Evolutionary conservation across 768 basidiomycete genomes (phyloP), one percentile per base, ranked within the genome.

Genomic region (Vararia minispora): DNA sequence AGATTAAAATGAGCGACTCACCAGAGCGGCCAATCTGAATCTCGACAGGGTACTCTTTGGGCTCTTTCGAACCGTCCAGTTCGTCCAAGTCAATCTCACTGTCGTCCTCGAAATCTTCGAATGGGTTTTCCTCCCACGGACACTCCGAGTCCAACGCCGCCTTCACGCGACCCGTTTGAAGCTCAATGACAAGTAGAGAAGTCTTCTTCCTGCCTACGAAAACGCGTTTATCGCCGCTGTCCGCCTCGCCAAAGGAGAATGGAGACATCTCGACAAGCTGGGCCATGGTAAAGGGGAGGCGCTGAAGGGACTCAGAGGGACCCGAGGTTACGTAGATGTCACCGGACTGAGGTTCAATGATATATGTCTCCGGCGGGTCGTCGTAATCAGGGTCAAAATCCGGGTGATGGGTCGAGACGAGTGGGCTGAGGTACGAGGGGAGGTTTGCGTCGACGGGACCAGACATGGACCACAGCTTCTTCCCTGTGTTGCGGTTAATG

Each of bases 201-300:
- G 90, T 92, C 57, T 91, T 83, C 60, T 95, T 95, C 55, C 75
- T 74, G 7, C 91, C 94, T 3, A 91, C 79, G 54, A 99, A 99
- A 14, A 86, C 68, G 26, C 84, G 72, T 8, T 63, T 64, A 34
- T 76, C 74, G n/a, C n/a, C n/a, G n/a, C n/a, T n/a, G n/a, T n/a
- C n/a, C 3, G 76, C 70, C 24, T 76, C 75, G 16, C 69, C 71
- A 12, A 94, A 92, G 14, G 80, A 86, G 33, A 92, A 79, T 0
- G 81, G 80, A 2, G 75, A 90, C 57, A 87, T 63, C 47, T 94
- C 86, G 51, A 97, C 90, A 46, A 99, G 73, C 55, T 97, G 85
- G 2, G 87, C 65, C 74, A 98, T 88, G 35, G 90, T 79, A 46
- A 95, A 74, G 1, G 91, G 89, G 45, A 99, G 81, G 33, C 83